Conservation (phyloP, 192 early-diverging fungal species). For the Entophlyctis helioformis region DNA sequence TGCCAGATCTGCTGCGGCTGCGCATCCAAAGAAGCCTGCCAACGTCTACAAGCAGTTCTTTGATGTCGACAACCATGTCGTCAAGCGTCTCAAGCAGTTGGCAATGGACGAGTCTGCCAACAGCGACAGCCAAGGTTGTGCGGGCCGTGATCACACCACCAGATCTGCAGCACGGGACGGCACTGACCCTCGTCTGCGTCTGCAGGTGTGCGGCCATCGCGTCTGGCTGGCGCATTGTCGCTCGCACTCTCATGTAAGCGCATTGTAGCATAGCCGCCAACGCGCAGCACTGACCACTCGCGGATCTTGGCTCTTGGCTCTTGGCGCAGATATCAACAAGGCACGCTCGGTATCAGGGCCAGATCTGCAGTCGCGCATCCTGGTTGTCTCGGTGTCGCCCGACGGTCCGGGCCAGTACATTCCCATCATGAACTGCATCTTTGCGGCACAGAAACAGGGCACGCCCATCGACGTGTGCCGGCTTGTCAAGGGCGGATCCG, state of each 20-base stretch:
- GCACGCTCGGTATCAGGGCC: slow-evolving; percentile 53
- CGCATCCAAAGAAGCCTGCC: slow-evolving; percentile 19
- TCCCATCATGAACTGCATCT: slow-evolving; percentile 95
- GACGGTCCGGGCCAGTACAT: slow-evolving; percentile 88
- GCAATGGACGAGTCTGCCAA: slow-evolving; percentile 27
- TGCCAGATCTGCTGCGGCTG: background rate
- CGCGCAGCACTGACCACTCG: too few species aligned
- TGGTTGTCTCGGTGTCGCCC: slow-evolving; percentile 74
- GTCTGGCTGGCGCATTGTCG: slow-evolving; percentile 16
- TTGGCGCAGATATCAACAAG: too few species aligned
- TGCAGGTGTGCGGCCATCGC: background rate
- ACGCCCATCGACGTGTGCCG: slow-evolving; percentile 89
- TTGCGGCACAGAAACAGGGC: slow-evolving; percentile 87
- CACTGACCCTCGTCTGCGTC: too few species aligned
- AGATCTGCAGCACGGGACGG: too few species aligned
- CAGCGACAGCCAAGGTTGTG: slow-evolving; percentile 3
- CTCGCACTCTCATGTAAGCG: slow-evolving; percentile 14
- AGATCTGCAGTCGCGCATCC: slow-evolving; percentile 60
- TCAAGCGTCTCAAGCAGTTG: slow-evolving; percentile 12
- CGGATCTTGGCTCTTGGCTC: too few species aligned
- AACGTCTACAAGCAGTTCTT: slow-evolving; percentile 38
- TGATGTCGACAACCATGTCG: slow-evolving; percentile 20
- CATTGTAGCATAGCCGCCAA: too few species aligned
- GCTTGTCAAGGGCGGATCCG: slow-evolving; percentile 53
- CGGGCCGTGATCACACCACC: too few species aligned